These are phyloP conservation scores for Aureobasidium lini DNA, from an alignment of 2,329 filamentous ascomycete species.

Conservation along the genomic window DNA sequence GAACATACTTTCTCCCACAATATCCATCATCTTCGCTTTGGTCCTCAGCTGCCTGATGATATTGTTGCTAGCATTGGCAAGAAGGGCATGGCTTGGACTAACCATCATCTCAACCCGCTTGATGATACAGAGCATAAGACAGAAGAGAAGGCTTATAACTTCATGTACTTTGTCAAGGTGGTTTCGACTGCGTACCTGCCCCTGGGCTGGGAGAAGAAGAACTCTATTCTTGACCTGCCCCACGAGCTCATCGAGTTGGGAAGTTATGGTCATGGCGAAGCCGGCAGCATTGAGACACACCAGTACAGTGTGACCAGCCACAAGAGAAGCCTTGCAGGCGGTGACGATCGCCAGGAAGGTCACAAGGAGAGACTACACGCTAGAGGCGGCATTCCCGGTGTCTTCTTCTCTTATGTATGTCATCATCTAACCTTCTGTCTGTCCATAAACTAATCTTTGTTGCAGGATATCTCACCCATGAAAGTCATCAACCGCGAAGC, in stretches of 20 bases:
- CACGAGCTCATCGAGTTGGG: constrained; percentile 56
- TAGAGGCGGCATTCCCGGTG: constrained; percentile 84
- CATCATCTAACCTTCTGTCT: background rate
- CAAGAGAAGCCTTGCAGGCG: constrained; percentile 78
- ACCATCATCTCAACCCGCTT: constrained; percentile 86
- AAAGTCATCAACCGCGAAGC: constrained; percentile 97
- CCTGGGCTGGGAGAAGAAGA: constrained; percentile 71
- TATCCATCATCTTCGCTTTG: constrained; percentile 86
- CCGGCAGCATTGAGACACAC: constrained; percentile 90
- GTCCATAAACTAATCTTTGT: background rate
- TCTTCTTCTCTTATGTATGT: constrained; percentile 96
- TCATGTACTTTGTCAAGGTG: constrained; percentile 99
- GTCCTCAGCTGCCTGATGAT: constrained; percentile 75
- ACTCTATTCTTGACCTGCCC: constrained; percentile 27
- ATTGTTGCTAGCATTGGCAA: constrained; percentile 57
- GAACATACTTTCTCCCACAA: constrained; percentile 82
- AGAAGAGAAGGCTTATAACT: constrained; percentile 80
- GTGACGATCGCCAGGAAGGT: constrained; percentile 75
- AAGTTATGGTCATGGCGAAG: constrained; percentile 54
- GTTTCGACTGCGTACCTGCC: constrained; percentile 93
- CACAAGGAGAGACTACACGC: constrained; percentile 90
- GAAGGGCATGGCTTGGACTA: constrained; percentile 62
- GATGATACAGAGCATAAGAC: constrained; percentile 73
- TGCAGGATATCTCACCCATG: constrained; percentile 94
- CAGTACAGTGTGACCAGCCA: constrained; percentile 98